phyloP scores from a whole-genome alignment of 805 yeast species.

The Metschnikowia gelsemii region DNA sequence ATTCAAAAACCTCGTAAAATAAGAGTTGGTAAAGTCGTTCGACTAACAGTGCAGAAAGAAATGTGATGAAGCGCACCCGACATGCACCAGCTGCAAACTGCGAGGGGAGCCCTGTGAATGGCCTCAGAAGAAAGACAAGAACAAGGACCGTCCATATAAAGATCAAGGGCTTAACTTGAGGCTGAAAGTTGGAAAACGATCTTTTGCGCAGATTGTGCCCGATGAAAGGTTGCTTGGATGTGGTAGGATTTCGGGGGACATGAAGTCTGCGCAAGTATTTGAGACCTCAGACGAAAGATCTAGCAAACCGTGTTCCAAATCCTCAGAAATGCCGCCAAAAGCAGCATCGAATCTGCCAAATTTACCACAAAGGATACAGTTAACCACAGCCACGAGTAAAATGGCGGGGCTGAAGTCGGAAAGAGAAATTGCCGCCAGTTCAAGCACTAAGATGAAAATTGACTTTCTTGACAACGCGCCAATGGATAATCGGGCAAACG shows the following conservation, averaged over 20 bases:
- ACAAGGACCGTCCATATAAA: neutral
- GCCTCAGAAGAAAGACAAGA: constrained; percentile 5
- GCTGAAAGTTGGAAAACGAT: neutral
- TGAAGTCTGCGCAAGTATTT: too few species aligned
- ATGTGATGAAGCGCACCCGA: constrained; percentile 21
- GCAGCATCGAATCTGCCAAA: too few species aligned
- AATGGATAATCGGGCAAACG: constrained; percentile 4
- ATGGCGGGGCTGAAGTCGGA: too few species aligned
- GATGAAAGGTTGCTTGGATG: too few species aligned
- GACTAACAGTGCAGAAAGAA: constrained; percentile 19
- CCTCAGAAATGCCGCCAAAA: too few species aligned
- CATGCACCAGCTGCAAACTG: constrained; percentile 13
- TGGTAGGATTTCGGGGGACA: too few species aligned
- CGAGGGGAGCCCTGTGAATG: constrained; percentile 13
- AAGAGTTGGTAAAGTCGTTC: too few species aligned
- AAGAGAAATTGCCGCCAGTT: neutral
- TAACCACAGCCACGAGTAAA: too few species aligned
- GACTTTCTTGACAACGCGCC: constrained; percentile 7
- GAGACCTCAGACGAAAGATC: too few species aligned
- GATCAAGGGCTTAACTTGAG: neutral
- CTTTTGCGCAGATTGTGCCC: too few species aligned
- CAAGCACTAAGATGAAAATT: constrained; percentile 8
- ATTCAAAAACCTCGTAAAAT: neutral
- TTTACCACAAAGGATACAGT: too few species aligned
- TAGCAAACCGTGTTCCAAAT: too few species aligned